Base-by-base conservation (phyloP, 495 filamentous ascomycete genomes). In the Beverwykella pulmonaria region DNA sequence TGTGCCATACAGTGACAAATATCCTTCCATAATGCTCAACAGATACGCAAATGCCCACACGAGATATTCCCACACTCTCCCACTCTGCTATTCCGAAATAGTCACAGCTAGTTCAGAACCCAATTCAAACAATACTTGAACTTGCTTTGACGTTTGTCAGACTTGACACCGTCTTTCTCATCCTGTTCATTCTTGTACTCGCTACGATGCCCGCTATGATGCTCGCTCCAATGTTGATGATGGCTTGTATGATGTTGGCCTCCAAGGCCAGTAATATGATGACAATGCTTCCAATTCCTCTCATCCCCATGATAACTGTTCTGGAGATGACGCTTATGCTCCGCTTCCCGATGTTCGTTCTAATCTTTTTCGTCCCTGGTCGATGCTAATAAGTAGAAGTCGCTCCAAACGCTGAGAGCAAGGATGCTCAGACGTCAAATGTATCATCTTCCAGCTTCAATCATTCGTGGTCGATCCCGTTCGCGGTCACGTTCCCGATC, bases 361-460 rank as follows among this genome's bases (percentile, higher is more conserved):
- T 7, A 6, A 57, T 12, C 10, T 20, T 53, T 17, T 17, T 15
- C 19, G 14, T 50, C 22, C 19, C 22, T 12, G 14, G 53, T 27
- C 17, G 22, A 47, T 20, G 19, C 29, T 19, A 26, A 55, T 17
- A 58, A 64, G 14, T 15, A 46, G 20, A 54, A 1, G 44, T 34
- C 27, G 48, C 30, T 17, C n/a, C 7, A 22, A 50, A 23, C 14
- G 25, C 19, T 34, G 55, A 58, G 14, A 59, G 34, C 27, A 53
- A 10, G 19, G 1, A 9, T 53, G 26, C 20, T n/a, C 6, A 17
- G 22, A 20, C 29, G 3, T 52, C 17, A 22, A 4, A 50, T 22
- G 22, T n/a, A 68, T 63, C 59, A 68, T 59, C 65, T 63, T 66
- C 62, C 68, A 62, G 26, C 34, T 47, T 70, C 68, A 25, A 70